Percentiles rank a stretch among this genome's conserved stretches.
These are phyloP conservation scores for Cotoneaster glaucophyllus DNA, from an alignment of 306 rosid species.

Conservation along the genomic window DNA sequence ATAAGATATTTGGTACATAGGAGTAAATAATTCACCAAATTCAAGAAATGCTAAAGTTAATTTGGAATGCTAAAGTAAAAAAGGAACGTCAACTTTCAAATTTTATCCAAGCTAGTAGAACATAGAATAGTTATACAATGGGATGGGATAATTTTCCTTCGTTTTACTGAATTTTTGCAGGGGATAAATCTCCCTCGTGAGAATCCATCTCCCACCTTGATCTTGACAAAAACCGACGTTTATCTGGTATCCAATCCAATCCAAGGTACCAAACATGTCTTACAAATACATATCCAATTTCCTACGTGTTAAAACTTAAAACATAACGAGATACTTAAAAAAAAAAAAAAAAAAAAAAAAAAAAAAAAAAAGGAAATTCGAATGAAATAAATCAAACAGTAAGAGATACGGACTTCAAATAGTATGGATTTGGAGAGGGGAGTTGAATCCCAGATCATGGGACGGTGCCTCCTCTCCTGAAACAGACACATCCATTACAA, in stretches of 20 bases:
- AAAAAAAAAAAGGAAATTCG: too few relatives aligned
- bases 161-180: too few relatives aligned
- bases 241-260: too few relatives aligned
- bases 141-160: too few relatives aligned
- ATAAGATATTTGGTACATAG: not conserved
- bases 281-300: not conserved
- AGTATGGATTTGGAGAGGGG: not conserved
- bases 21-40: not conserved
- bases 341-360: too few relatives aligned
- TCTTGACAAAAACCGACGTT: too few relatives aligned
- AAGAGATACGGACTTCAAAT: not conserved
- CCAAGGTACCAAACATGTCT: too few relatives aligned
- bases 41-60: not conserved
- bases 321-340: not conserved
- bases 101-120: not conserved
- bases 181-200: too few relatives aligned
- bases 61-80: too few relatives aligned
- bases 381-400: not conserved
- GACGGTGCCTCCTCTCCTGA: constrained; percentile 1
- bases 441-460: not conserved
- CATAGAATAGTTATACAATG: not conserved
- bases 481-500: not conserved
- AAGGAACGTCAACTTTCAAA: too few relatives aligned
- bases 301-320: not conserved
- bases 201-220: too few relatives aligned